phyloP scores from a whole-genome alignment of 83 land plant genomes.

The Diphasiastrum complanatum region DNA sequence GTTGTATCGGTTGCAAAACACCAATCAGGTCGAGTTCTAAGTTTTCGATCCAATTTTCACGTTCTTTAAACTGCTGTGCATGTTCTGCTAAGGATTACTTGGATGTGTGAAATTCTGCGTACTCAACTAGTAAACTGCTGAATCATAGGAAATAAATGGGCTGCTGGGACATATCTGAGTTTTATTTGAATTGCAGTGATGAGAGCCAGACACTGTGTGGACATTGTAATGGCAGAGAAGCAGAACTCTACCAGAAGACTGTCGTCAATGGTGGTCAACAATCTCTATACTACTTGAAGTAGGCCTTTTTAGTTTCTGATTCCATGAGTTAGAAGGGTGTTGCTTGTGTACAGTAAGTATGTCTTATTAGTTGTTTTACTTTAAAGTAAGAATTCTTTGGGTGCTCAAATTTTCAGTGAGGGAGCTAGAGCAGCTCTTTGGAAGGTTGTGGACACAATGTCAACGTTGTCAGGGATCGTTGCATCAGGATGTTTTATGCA shows the following conservation, averaged over 20 bases:
- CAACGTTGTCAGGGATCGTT: conserved; percentile 99
- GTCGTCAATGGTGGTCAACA: conserved; percentile 63
- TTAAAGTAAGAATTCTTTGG: conserved; percentile 1
- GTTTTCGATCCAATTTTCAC: background rate
- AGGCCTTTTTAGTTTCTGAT: background rate
- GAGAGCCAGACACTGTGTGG: conserved; percentile 65
- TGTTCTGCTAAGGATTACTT: background rate
- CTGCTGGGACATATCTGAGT: background rate
- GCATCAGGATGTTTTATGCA: conserved; percentile 96
- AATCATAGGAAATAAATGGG: background rate
- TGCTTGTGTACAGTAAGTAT: background rate
- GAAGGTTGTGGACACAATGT: conserved; percentile 97
- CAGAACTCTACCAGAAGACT: conserved; percentile 83
- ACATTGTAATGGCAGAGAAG: conserved; percentile 97
- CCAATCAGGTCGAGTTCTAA: conserved; percentile 52
- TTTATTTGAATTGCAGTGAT: conserved; percentile 37
- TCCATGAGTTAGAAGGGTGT: background rate
- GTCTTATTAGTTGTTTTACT: background rate
- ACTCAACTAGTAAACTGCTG: background rate
- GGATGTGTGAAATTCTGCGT: background rate
- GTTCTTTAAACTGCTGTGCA: background rate
- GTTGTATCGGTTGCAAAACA: conserved; percentile 89
- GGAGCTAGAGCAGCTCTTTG: conserved; percentile 82
- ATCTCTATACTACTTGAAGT: background rate
- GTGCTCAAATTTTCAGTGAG: conserved; percentile 43